phyloP scores from a whole-genome alignment of 768 basidiomycete species.

The Agaricus blazei region DNA sequence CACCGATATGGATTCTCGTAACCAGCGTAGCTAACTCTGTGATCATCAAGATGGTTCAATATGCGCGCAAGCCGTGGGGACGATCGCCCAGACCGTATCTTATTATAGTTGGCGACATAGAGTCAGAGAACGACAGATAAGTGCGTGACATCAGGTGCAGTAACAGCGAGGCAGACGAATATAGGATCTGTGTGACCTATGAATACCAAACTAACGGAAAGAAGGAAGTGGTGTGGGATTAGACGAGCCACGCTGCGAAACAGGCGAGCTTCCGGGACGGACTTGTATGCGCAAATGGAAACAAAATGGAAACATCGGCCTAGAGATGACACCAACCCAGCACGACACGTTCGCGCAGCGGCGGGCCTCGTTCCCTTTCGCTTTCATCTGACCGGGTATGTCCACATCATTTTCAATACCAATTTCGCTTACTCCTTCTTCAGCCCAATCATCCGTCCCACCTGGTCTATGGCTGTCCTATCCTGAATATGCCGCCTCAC shows the following conservation, averaged over 20 bases:
- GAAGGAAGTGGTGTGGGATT: background rate
- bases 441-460: background rate
- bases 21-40: background rate
- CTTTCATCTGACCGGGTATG: conserved; percentile 1
- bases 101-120: no score
- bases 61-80: no score
- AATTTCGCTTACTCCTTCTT: background rate
- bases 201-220: no score
- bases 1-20: background rate
- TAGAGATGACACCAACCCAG: background rate
- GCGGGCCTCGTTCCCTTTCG: no score
- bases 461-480: conserved; percentile 18
- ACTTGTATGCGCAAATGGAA: background rate
- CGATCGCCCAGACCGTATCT: no score
- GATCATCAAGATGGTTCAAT: background rate
- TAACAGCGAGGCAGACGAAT: background rate
- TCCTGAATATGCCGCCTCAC: conserved; percentile 42
- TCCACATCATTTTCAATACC: background rate
- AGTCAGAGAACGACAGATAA: background rate
- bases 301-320: background rate
- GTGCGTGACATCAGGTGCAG: background rate
- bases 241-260: background rate
- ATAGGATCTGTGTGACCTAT: background rate
- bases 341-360: no score
- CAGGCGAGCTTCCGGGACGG: conserved; percentile 1